A percentile compares a stretch with the other conserved stretches of the same genome.
These are phyloP conservation scores for Holtermanniella nyarrowii DNA, from an alignment of 768 basidiomycete species.

Conservation along the genomic window DNA sequence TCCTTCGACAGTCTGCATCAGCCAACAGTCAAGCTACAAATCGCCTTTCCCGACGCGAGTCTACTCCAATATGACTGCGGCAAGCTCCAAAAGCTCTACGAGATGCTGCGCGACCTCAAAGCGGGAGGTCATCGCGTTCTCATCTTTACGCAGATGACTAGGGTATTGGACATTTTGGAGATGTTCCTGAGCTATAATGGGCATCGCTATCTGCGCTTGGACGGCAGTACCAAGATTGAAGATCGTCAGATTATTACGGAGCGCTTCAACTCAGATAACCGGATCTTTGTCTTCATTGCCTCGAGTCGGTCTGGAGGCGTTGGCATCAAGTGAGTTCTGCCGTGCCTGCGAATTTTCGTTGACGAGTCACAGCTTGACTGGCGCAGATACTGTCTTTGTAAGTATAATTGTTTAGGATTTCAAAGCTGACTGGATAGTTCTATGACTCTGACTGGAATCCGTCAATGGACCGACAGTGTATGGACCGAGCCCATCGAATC, in stretches of 20 bases:
- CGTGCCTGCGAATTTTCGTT: background rate
- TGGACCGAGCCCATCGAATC: conserved; percentile 43
- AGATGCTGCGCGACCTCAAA: conserved; percentile 69
- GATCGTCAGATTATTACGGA: conserved; percentile 53
- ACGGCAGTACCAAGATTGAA: conserved; percentile 91
- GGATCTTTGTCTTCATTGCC: conserved; percentile 45
- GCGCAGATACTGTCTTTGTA: conserved; percentile 43
- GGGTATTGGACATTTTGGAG: conserved; percentile 85
- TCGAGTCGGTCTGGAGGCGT: conserved; percentile 50
- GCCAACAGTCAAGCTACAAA: conserved; percentile 70
- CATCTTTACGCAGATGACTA: conserved; percentile 97
- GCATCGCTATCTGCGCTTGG: conserved; percentile 83
- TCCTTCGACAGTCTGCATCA: conserved; percentile 65
- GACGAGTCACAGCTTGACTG: conserved; percentile 35
- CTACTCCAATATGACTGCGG: conserved; percentile 92
- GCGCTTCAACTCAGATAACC: conserved; percentile 44
- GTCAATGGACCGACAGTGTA: conserved; percentile 45
- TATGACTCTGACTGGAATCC: conserved; percentile 46
- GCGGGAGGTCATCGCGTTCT: conserved; percentile 78
- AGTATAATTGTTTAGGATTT: background rate
- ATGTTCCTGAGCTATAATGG: conserved; percentile 87
- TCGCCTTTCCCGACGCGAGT: conserved; percentile 83
- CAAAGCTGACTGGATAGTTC: conserved; percentile 16
- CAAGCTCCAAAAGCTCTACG: conserved; percentile 76
- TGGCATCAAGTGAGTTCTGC: conserved; percentile 62